These are phyloP conservation scores for Chrysochromulina tobinii DNA, from an alignment of 78 protist species.

Conservation along the genomic window DNA sequence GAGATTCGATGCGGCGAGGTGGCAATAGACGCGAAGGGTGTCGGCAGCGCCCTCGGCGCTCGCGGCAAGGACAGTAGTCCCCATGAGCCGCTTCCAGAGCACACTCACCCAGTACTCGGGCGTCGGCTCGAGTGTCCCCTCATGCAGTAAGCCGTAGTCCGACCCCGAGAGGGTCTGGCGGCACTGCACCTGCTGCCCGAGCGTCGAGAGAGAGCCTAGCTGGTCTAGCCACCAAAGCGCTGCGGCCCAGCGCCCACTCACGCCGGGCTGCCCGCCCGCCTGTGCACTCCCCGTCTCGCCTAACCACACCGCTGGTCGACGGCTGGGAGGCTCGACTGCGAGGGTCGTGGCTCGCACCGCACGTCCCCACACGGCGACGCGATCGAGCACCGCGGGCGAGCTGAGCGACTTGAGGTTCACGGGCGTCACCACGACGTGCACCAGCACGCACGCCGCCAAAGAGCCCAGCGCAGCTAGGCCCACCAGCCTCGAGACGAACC, in stretches of 20 bases:
- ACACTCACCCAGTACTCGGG: slow-evolving; percentile 10
- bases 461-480: too few relatives aligned
- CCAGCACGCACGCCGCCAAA: too few relatives aligned
- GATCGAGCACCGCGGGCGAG: too few relatives aligned
- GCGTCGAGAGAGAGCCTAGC: not conserved
- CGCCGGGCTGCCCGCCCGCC: slow-evolving; percentile 6
- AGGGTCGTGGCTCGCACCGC: too few relatives aligned
- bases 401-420: too few relatives aligned
- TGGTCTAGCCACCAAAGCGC: not conserved
- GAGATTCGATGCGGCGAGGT: not conserved
- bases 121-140: not conserved
- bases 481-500: too few relatives aligned
- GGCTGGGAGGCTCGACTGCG: too few relatives aligned
- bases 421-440: too few relatives aligned
- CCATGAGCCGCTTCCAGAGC: not conserved
- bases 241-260: not conserved
- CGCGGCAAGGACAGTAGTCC: not conserved
- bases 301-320: not conserved
- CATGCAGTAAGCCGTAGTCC: not conserved
- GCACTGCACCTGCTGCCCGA: not conserved
- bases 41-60: not conserved
- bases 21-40: not conserved
- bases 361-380: too few relatives aligned
- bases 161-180: not conserved
- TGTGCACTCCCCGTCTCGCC: not conserved